A percentile compares a stretch with the other conserved stretches of the same genome.
Conservation (phyloP, 2,329 filamentous ascomycete species). For the Mycosphaerella arachidis region DNA sequence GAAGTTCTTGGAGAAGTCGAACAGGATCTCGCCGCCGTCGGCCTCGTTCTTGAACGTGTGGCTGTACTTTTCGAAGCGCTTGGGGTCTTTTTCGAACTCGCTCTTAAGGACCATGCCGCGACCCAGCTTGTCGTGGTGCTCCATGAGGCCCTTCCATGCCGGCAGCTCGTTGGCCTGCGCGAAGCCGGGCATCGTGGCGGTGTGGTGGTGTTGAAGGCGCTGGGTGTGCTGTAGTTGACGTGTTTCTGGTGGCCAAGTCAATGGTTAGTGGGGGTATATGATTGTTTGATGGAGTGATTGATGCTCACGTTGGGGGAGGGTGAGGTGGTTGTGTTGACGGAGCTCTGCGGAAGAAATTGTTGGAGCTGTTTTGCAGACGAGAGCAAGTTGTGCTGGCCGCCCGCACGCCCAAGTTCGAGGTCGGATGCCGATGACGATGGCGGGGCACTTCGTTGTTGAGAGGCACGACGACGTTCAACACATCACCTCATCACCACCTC, state of each 20-base stretch:
- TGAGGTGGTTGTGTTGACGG: not conserved
- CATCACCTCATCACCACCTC: not conserved
- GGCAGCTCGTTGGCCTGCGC: slow-evolving; percentile 79
- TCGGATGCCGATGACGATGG: not conserved
- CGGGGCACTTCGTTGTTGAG: no score
- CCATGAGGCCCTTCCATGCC: slow-evolving; percentile 81
- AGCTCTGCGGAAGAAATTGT: not conserved
- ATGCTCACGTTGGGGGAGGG: not conserved
- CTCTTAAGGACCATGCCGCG: slow-evolving; percentile 91
- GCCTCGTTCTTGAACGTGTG: slow-evolving; percentile 75
- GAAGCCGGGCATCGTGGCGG: slow-evolving; percentile 54
- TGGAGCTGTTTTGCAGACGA: not conserved
- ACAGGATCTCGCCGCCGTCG: slow-evolving; percentile 81
- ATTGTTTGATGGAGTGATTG: not conserved
- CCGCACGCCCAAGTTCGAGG: no score
- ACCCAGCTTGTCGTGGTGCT: slow-evolving; percentile 80
- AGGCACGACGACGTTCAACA: not conserved
- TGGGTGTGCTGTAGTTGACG: not conserved
- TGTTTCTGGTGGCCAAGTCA: slow-evolving; percentile 23
- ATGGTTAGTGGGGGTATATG: slow-evolving; percentile 19
- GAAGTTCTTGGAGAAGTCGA: slow-evolving; percentile 99
- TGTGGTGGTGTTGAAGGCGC: not conserved
- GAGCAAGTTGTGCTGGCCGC: no score
- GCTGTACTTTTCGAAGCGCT: slow-evolving; percentile 86
- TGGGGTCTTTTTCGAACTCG: slow-evolving; percentile 80